phyloP scores from a whole-genome alignment of 805 yeast genomes.

The Cyberlindnera saturnus region DNA sequence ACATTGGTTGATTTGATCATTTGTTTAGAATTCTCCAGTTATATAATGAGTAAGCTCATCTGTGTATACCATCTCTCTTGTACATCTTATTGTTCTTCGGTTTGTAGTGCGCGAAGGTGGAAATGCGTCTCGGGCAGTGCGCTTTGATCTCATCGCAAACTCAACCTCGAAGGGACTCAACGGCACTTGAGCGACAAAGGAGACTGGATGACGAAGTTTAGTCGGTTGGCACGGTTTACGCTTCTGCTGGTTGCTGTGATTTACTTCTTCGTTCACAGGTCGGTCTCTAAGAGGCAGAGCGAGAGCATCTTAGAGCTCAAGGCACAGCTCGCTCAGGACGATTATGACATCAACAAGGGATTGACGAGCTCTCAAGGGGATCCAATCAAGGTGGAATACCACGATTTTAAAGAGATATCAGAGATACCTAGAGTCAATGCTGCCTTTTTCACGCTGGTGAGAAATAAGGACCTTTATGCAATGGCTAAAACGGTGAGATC shows the following conservation, averaged over 20 bases:
- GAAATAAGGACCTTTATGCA: conserved; percentile 6
- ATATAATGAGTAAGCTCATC: too few relatives aligned
- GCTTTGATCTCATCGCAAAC: too few relatives aligned
- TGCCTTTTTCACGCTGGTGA: conserved; percentile 44
- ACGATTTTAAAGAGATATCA: conserved; percentile 43
- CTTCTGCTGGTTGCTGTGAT: conserved; percentile 8
- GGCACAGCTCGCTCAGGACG: conserved; percentile 10
- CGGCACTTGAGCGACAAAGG: too few relatives aligned
- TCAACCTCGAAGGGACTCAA: too few relatives aligned
- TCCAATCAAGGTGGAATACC: conserved; percentile 16
- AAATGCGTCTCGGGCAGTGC: too few relatives aligned
- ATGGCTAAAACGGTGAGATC: conserved; percentile 59
- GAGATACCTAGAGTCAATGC: conserved; percentile 45
- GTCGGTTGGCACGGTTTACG: conserved; percentile 18
- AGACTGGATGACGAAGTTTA: conserved; percentile 7
- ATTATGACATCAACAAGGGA: conserved; percentile 14
- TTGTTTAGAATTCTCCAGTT: neutral
- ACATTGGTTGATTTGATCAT: conserved; percentile 29
- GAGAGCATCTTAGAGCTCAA: conserved; percentile 16
- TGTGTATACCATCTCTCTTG: too few relatives aligned
- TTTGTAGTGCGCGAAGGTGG: too few relatives aligned
- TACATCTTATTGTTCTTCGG: too few relatives aligned
- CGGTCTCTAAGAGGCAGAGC: conserved; percentile 15
- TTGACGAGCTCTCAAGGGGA: conserved; percentile 2
- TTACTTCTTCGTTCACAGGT: conserved; percentile 13